phyloP scores from a whole-genome alignment of 2,329 filamentous ascomycete genomes.

The Cercospora berteroae region DNA sequence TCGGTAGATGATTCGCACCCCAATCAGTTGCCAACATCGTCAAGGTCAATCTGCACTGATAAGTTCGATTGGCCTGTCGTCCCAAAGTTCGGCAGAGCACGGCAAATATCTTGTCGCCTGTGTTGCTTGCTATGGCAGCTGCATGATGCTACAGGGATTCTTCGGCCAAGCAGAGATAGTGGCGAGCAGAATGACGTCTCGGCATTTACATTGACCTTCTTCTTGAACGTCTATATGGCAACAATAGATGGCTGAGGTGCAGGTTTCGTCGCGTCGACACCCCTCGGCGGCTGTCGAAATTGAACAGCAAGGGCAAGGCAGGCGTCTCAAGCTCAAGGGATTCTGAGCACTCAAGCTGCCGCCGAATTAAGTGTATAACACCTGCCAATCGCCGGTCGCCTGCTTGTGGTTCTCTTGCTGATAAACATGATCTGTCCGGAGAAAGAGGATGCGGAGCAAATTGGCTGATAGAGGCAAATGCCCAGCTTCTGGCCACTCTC shows the following conservation, averaged over 20 bases:
- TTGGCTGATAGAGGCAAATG: background rate
- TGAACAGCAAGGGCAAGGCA: too few relatives aligned
- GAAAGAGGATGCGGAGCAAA: background rate
- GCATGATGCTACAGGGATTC: background rate
- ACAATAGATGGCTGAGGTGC: too few relatives aligned
- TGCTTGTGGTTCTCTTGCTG: too few relatives aligned
- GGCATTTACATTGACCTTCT: background rate
- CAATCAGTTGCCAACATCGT: background rate
- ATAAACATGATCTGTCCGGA: too few relatives aligned
- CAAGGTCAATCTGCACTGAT: background rate
- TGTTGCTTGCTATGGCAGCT: conserved; percentile 9
- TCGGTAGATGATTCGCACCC: background rate
- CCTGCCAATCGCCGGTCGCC: too few relatives aligned
- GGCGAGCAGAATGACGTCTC: background rate
- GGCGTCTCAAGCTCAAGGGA: too few relatives aligned
- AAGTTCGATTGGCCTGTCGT: background rate
- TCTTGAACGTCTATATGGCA: background rate
- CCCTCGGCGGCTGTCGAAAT: too few relatives aligned
- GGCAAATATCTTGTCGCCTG: background rate
- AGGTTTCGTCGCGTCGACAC: too few relatives aligned
- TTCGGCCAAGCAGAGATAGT: conserved; percentile 7
- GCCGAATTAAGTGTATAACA: too few relatives aligned
- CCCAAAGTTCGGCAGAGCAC: background rate
- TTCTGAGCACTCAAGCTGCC: too few relatives aligned
- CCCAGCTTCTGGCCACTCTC: too few relatives aligned